Conservation (phyloP, 805 yeast species). For the Starmerella sirachaensis region DNA sequence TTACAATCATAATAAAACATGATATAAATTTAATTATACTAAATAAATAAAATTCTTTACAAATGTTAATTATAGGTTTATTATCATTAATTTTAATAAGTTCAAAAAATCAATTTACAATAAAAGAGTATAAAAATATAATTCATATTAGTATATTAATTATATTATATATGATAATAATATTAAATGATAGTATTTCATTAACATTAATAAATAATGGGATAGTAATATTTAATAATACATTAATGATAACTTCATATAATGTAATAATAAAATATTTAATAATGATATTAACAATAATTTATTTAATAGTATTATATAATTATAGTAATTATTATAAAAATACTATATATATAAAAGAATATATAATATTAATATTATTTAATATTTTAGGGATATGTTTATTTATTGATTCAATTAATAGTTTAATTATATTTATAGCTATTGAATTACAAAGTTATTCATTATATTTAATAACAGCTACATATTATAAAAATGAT, state of each 20-base stretch:
- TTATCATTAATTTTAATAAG: background rate
- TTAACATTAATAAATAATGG: background rate
- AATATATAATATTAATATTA: background rate
- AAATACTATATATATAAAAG: background rate
- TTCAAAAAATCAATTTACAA: background rate
- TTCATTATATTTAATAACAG: constrained; percentile 1
- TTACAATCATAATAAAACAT: background rate
- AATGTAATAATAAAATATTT: background rate
- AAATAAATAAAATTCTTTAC: background rate
- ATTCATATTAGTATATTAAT: background rate
- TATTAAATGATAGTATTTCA: background rate
- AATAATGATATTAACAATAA: background rate
- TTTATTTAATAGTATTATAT: background rate
- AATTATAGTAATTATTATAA: background rate
- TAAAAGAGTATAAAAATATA: background rate
- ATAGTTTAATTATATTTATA: background rate
- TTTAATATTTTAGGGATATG: background rate
- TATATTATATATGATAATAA: background rate
- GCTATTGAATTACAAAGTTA: background rate
- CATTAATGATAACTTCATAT: background rate
- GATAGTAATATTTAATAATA: background rate
- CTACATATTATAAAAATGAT: background rate
- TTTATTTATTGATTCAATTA: background rate
- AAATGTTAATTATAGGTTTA: background rate
- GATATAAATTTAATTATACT: background rate